Conservation (phyloP, 352 stramenopile genomes). For the Thalassiosira oceanica region DNA sequence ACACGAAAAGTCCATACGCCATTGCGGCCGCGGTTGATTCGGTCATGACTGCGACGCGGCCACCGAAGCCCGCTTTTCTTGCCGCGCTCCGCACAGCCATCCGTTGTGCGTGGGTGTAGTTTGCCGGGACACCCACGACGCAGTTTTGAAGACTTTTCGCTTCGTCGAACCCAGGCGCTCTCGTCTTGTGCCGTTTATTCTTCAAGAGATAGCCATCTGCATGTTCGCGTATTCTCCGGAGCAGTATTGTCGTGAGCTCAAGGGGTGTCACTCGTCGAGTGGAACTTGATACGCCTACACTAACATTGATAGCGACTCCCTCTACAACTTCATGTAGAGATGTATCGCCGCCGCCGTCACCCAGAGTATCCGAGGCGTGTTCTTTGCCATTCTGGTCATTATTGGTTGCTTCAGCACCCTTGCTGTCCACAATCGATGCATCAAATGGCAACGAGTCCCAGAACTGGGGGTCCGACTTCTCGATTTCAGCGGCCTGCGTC, state of each 20-base stretch:
- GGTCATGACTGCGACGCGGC: slow-evolving; percentile 55
- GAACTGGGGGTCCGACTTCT: slow-evolving; percentile 51
- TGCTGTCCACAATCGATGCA: slow-evolving; percentile 26
- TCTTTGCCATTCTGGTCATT: background rate
- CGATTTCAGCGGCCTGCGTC: slow-evolving; percentile 37
- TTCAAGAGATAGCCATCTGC: slow-evolving; percentile 51
- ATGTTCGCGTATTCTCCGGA: slow-evolving; percentile 49
- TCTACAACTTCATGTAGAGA: slow-evolving; percentile 31
- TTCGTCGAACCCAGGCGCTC: slow-evolving; percentile 10
- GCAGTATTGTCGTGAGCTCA: slow-evolving; percentile 49
- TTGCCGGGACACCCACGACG: slow-evolving; percentile 72
- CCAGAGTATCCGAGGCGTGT: slow-evolving; percentile 1
- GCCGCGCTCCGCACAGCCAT: slow-evolving; percentile 48
- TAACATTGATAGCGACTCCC: slow-evolving; percentile 37
- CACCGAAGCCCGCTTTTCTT: slow-evolving; percentile 59
- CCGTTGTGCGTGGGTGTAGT: slow-evolving; percentile 67
- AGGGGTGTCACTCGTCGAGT: slow-evolving; percentile 58
- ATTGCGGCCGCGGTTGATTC: slow-evolving; percentile 78
- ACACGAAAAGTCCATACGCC: slow-evolving; percentile 77
- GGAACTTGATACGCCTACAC: slow-evolving; percentile 7
- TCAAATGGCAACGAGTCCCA: slow-evolving; percentile 62
- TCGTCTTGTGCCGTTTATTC: slow-evolving; percentile 28
- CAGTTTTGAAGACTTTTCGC: slow-evolving; percentile 48
- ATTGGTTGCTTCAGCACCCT: slow-evolving; percentile 9
- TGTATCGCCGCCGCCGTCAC: too few relatives aligned